Conservation (phyloP, 2,329 filamentous ascomycete species). For the Aureobasidium sp. region DNA sequence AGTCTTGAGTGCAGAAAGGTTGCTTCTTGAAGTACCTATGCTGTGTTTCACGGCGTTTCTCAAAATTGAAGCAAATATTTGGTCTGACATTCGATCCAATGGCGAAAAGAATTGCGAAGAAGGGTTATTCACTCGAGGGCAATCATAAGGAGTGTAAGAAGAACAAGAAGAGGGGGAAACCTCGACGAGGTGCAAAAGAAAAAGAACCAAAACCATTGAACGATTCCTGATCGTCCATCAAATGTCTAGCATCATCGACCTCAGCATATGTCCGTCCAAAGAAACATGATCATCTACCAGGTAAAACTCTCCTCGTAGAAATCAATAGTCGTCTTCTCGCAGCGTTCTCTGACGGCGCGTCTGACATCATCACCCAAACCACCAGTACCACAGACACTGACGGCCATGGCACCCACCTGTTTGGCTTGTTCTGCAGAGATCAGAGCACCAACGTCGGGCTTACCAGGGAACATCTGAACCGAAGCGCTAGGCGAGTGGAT, state of each 20-base stretch:
- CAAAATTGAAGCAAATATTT: background rate
- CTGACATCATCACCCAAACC: conserved; percentile 69
- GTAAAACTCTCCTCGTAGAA: conserved; percentile 75
- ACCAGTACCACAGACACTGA: conserved; percentile 72
- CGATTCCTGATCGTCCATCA: conserved; percentile 1
- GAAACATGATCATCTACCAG: conserved; percentile 37
- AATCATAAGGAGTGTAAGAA: conserved; percentile 11
- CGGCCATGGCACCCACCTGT: conserved; percentile 81
- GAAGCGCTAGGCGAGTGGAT: conserved; percentile 68
- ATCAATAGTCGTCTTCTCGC: conserved; percentile 61
- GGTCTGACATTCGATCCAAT: background rate
- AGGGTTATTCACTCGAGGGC: background rate
- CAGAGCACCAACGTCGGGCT: conserved; percentile 75
- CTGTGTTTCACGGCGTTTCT: background rate
- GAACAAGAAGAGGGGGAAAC: background rate
- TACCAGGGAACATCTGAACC: conserved; percentile 86
- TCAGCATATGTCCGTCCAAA: background rate
- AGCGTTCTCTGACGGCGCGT: conserved; percentile 56
- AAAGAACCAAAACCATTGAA: background rate
- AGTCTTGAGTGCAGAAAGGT: background rate
- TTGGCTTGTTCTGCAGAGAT: conserved; percentile 73
- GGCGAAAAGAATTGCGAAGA: background rate
- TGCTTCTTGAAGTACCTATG: too few species aligned
- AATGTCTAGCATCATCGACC: conserved; percentile 1
- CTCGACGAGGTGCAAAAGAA: background rate